Evolutionary conservation across 2,329 filamentous ascomycete genomes (phyloP).

Genomic region (Xylogone sp.): DNA sequence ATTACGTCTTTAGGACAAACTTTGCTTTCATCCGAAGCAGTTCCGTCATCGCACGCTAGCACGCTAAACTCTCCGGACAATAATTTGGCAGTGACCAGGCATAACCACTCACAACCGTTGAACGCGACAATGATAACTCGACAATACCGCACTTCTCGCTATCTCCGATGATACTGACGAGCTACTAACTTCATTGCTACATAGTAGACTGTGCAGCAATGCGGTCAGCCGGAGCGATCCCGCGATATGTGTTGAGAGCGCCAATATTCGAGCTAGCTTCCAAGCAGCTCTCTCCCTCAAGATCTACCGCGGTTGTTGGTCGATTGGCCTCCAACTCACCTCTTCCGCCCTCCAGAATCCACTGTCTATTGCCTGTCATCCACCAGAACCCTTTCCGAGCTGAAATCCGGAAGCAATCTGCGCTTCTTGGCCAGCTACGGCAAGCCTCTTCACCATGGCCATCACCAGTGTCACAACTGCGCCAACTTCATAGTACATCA

Average conservation of each 20-base stretch:
- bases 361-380: not conserved
- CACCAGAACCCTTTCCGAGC: not conserved
- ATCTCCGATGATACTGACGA: conserved; percentile 23
- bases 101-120: not conserved
- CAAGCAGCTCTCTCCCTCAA: conserved; percentile 14
- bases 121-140: conserved; percentile 22
- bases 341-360: not conserved
- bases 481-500: conserved; percentile 22
- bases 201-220: conserved; percentile 15
- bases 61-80: not conserved
- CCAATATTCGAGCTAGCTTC: conserved; percentile 20
- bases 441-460: conserved; percentile 21
- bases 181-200: conserved; percentile 11
- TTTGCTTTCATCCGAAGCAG: not conserved
- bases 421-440: not conserved
- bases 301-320: conserved; percentile 7
- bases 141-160: conserved; percentile 13
- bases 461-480: conserved; percentile 23
- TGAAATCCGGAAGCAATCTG: not conserved
- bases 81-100: not conserved
- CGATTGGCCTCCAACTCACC: conserved; percentile 3
- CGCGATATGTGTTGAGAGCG: conserved; percentile 17
- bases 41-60: not conserved
- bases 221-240: conserved; percentile 18
- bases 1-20: not conserved